Evolutionary conservation across 2,329 filamentous ascomycete genomes (phyloP).

Genomic region (Fusarium illudens): DNA sequence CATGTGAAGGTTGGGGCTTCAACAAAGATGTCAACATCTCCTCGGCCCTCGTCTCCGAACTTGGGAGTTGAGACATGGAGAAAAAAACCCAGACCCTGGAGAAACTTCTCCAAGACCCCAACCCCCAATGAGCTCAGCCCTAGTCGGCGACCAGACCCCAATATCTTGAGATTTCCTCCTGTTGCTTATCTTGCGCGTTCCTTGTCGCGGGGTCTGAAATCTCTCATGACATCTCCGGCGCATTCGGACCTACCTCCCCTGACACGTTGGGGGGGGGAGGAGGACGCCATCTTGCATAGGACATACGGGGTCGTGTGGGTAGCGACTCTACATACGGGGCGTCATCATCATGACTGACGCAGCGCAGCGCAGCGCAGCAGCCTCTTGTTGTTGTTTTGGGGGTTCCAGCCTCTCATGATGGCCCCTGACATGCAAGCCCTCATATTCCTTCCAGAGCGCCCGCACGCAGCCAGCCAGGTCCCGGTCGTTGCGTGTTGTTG

Average conservation of each 20-base stretch:
- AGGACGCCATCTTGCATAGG: not conserved
- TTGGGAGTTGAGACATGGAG: slow-evolving; percentile 22
- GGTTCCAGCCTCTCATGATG: not conserved
- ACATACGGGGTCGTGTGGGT: not conserved
- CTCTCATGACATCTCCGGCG: not conserved
- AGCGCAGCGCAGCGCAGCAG: not conserved
- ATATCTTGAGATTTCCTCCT: slow-evolving; percentile 5
- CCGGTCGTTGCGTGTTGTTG: not conserved
- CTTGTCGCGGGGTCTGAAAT: not conserved
- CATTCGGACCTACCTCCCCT: not conserved
- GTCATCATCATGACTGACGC: slow-evolving; percentile 1
- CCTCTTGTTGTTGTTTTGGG: slow-evolving; percentile 14
- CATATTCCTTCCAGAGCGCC: not conserved
- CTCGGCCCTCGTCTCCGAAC: not conserved
- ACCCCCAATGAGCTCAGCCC: slow-evolving; percentile 35
- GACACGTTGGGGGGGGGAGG: not conserved
- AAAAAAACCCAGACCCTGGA: not conserved
- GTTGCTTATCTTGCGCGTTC: not conserved
- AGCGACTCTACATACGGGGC: not conserved
- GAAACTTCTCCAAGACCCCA: slow-evolving; percentile 27
- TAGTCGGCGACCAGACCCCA: slow-evolving; percentile 20
- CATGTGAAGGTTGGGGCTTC: slow-evolving; percentile 37
- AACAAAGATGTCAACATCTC: slow-evolving; percentile 22
- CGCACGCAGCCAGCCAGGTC: not conserved
- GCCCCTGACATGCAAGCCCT: not conserved